phyloP scores from a whole-genome alignment of 2,329 filamentous ascomycete genomes.

The Exophiala calicioides region DNA sequence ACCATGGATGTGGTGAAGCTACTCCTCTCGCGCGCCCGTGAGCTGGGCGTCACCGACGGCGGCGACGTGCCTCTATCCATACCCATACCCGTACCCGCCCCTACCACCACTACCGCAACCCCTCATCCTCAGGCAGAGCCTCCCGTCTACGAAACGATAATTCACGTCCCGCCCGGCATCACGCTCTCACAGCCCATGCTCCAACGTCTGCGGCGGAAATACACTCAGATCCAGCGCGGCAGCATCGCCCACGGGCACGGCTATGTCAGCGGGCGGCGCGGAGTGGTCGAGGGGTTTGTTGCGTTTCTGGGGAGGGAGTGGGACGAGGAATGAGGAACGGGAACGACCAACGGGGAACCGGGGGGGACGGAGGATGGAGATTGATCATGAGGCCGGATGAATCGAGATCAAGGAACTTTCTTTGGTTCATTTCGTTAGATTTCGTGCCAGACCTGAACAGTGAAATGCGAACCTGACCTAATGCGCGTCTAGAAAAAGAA shows the following conservation, averaged over 20 bases:
- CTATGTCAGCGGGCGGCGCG: constrained; percentile 36
- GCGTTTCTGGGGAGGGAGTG: constrained; percentile 48
- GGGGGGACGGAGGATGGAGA: too few species aligned
- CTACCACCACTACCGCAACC: not conserved
- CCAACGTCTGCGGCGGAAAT: constrained; percentile 48
- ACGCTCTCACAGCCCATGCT: constrained; percentile 44
- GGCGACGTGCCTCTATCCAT: constrained; percentile 21
- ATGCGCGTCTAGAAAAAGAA: too few species aligned
- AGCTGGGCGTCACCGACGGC: constrained; percentile 14
- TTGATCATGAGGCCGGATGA: too few species aligned
- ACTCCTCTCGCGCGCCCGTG: constrained; percentile 21
- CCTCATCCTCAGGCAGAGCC: not conserved
- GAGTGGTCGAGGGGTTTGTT: constrained; percentile 48
- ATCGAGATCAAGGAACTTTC: too few species aligned
- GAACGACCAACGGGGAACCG: not conserved
- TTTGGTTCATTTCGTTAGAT: too few species aligned
- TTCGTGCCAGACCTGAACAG: too few species aligned
- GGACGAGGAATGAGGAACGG: constrained; percentile 26
- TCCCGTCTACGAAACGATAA: not conserved
- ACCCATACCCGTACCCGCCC: constrained; percentile 1
- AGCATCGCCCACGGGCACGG: constrained; percentile 38
- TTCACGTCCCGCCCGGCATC: constrained; percentile 23
- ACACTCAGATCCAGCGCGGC: constrained; percentile 47
- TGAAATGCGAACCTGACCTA: too few species aligned
- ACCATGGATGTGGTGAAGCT: constrained; percentile 30